These are phyloP conservation scores for Camellia sinensis DNA, from an alignment of 148 eudicot genomes.

Conservation along the genomic window DNA sequence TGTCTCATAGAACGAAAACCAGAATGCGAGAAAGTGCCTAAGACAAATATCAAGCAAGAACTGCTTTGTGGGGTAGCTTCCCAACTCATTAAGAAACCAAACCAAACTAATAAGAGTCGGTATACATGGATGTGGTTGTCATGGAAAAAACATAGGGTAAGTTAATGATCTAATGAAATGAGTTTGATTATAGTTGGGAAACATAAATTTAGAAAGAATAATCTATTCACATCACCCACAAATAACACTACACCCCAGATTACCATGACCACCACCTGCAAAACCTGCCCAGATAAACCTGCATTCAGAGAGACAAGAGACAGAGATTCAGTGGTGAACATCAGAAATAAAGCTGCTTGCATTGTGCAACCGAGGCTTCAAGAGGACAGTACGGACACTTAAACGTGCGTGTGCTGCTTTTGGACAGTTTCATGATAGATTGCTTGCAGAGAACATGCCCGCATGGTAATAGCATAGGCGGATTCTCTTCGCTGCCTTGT, in stretches of 20 bases:
- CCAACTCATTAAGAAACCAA: no score
- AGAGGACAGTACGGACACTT: slow-evolving; percentile 60
- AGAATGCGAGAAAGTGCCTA: not conserved
- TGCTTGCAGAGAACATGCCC: slow-evolving; percentile 60
- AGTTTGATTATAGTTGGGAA: not conserved
- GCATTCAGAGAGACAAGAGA: not conserved
- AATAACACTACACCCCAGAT: not conserved
- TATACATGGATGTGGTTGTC: no score
- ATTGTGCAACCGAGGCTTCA: slow-evolving; percentile 37
- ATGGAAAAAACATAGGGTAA: no score
- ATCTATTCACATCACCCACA: not conserved
- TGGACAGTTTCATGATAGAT: slow-evolving; percentile 45
- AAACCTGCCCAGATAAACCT: not conserved
- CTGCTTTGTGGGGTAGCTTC: not conserved
- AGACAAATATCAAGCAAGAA: not conserved
- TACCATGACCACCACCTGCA: not conserved
- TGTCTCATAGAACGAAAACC: no score
- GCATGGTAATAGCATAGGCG: slow-evolving; percentile 63
- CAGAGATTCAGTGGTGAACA: not conserved
- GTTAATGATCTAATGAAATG: not conserved
- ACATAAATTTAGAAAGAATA: not conserved
- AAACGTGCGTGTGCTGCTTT: slow-evolving; percentile 37
- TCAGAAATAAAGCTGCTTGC: slow-evolving; percentile 50
- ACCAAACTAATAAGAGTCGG: no score
- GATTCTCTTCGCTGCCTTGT: slow-evolving; percentile 49